Conservation (phyloP, 2,329 filamentous ascomycete species). For the Pseudogymnoascus pannorum region DNA sequence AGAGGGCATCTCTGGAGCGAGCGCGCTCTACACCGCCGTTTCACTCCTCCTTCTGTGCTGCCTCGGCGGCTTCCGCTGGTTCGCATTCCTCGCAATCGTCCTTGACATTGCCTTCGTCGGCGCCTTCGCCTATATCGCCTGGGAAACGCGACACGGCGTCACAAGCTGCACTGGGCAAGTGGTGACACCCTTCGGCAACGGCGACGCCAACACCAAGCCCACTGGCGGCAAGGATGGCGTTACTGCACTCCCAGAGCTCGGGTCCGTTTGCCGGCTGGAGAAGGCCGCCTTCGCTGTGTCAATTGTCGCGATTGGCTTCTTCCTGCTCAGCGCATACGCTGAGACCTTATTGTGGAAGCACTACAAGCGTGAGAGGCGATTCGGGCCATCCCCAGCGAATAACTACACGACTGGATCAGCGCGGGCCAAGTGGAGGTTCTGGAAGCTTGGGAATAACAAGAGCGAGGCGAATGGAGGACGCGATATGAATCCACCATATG, state of each 20-base stretch:
- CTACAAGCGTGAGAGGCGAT: constrained; percentile 68
- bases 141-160: constrained; percentile 63
- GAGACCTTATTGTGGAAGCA: constrained; percentile 62
- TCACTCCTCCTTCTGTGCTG: constrained; percentile 72
- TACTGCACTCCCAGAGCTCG: constrained; percentile 33
- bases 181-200: constrained; percentile 62
- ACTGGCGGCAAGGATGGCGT: constrained; percentile 29
- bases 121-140: constrained; percentile 74
- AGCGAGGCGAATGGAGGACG: background rate
- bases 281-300: constrained; percentile 70
- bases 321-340: constrained; percentile 62
- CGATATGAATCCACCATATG: background rate
- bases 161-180: constrained; percentile 57
- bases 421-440: constrained; percentile 25
- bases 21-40: constrained; percentile 64
- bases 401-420: constrained; percentile 58
- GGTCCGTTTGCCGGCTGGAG: constrained; percentile 67
- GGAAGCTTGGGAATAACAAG: constrained; percentile 1
- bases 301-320: constrained; percentile 70
- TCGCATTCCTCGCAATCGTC: constrained; percentile 65
- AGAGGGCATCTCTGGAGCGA: constrained; percentile 68
- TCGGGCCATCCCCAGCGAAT: constrained; percentile 57
- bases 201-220: constrained; percentile 38
- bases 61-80: constrained; percentile 65
- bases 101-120: constrained; percentile 71